A percentile compares a stretch with the other conserved stretches of the same genome.
Conservation (phyloP, 2,329 filamentous ascomycete species). For the Arachnopeziza araneosa region DNA sequence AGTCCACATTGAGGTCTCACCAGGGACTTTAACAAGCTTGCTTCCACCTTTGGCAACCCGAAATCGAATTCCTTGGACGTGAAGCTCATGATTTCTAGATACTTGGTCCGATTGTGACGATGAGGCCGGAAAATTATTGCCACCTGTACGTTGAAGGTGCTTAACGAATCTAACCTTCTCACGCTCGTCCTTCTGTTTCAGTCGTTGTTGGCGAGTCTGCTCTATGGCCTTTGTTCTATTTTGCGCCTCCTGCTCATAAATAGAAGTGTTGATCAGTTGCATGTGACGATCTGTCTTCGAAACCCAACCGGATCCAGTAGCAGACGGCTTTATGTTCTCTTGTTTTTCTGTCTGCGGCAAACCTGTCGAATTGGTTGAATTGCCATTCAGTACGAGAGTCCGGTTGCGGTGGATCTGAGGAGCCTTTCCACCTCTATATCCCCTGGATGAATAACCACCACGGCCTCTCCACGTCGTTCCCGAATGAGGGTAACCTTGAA, state of each 20-base stretch:
- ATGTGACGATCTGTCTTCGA: constrained; percentile 70
- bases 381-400: constrained; percentile 59
- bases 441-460: constrained; percentile 23
- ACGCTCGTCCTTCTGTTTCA: constrained; percentile 45
- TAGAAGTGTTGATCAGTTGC: constrained; percentile 74
- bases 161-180: constrained; percentile 55
- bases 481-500: constrained; percentile 22
- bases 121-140: constrained; percentile 18
- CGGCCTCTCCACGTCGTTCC: constrained; percentile 24
- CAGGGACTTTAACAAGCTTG: constrained; percentile 70
- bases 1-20: constrained; percentile 41
- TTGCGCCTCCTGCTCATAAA: constrained; percentile 70
- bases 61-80: constrained; percentile 62
- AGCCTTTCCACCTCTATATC: constrained; percentile 32
- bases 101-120: background rate
- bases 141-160: constrained; percentile 36
- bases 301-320: constrained; percentile 51
- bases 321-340: constrained; percentile 8
- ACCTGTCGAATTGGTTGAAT: constrained; percentile 8
- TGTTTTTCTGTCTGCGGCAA: constrained; percentile 15
- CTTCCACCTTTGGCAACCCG: constrained; percentile 70
- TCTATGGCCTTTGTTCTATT: constrained; percentile 66
- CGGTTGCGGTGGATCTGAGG: constrained; percentile 45
- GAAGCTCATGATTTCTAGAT: constrained; percentile 2
- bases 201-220: constrained; percentile 55